Base-by-base conservation (phyloP, 2,329 filamentous ascomycete genomes). In the Phialophora chinensis region DNA sequence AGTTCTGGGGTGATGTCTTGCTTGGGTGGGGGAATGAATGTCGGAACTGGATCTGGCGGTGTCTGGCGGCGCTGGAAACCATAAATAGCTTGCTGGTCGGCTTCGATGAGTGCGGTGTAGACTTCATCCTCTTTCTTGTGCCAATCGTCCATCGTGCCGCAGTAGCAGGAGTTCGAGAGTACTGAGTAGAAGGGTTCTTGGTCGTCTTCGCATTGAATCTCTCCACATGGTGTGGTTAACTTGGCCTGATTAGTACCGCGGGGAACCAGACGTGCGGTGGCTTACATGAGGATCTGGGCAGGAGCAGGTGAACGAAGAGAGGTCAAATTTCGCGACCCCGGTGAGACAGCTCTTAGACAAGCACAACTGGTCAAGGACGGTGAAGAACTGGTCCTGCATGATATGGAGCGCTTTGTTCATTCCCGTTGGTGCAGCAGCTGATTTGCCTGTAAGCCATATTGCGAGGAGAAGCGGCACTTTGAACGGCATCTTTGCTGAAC, bases 21-120 rank as follows among this genome's bases (percentile, higher is more conserved):
- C 23, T 69, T 68, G 10, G 70, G 70, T n/a, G 71, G 71, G 47
- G 71, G 71, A 12, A 73, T 59, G 63, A 70, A 73, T 20, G 66
- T 66, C 1, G 70, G 70, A 14, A 62, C 53, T 42, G 70, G 58
- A 33, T 67, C 55, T 44, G 31, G 25, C n/a, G 66, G 31, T 53
- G 50, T 29, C 52, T 69, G 61, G 7, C 67, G 67, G 20, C 60
- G 68, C 60, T 53, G 60, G 20, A 63, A 61, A 52, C 65, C 55
- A 23, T 56, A 25, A 5, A 49, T n/a, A 31, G 54, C 12, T 29
- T 17, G 6, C 59, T 62, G 29, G 31, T 63, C n/a, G 11, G n/a
- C 31, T 23, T 60, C 60, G 23, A 33, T 11, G 8, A 47, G 10
- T 47, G 31, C 27, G 33, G 33, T 33, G 29, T 53, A 59, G 20